phyloP scores from a whole-genome alignment of 2,329 filamentous ascomycete genomes.

The Fusarium dimerum region DNA sequence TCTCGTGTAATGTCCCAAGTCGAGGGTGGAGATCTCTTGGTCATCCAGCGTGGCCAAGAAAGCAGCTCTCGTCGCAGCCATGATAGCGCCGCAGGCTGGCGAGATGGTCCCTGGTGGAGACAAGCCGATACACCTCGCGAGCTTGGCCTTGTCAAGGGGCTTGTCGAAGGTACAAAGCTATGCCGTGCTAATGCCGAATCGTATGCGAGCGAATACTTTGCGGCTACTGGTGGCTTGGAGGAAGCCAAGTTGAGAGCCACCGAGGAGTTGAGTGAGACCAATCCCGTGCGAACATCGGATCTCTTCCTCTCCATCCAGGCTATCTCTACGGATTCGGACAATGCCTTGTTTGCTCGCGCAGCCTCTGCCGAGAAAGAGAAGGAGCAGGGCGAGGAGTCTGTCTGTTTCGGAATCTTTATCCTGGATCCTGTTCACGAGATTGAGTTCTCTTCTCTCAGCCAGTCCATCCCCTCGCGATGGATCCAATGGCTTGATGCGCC shows the following conservation, averaged over 20 bases:
- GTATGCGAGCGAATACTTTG: slow-evolving; percentile 84
- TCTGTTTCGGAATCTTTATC: slow-evolving; percentile 77
- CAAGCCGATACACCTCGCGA: slow-evolving; percentile 69
- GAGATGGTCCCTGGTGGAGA: slow-evolving; percentile 96
- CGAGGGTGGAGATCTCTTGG: slow-evolving; percentile 91
- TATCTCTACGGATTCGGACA: slow-evolving; percentile 64
- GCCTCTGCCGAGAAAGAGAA: slow-evolving; percentile 55
- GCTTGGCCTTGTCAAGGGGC: slow-evolving; percentile 75
- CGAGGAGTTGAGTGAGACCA: slow-evolving; percentile 76
- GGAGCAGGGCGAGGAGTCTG: slow-evolving; percentile 58
- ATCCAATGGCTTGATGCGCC: slow-evolving; percentile 86
- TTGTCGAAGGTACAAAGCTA: slow-evolving; percentile 87
- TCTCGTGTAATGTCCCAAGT: slow-evolving; percentile 98
- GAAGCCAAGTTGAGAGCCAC: slow-evolving; percentile 77
- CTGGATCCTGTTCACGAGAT: slow-evolving; percentile 91
- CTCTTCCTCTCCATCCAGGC: slow-evolving; percentile 97
- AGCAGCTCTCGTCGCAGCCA: slow-evolving; percentile 67
- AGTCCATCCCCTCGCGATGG: slow-evolving; percentile 83
- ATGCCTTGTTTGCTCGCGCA: slow-evolving; percentile 67
- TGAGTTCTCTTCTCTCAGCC: slow-evolving; percentile 79
- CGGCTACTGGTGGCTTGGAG: slow-evolving; percentile 74
- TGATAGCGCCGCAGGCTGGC: slow-evolving; percentile 71
- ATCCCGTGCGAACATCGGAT: slow-evolving; percentile 89
- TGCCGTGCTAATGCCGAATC: slow-evolving; percentile 86
- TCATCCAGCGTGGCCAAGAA: slow-evolving; percentile 91